A percentile compares a stretch with the other conserved stretches of the same genome.
These are phyloP conservation scores for Leccinum subrobustum DNA, from an alignment of 1,284 basidiomycete species.

Conservation along the genomic window DNA sequence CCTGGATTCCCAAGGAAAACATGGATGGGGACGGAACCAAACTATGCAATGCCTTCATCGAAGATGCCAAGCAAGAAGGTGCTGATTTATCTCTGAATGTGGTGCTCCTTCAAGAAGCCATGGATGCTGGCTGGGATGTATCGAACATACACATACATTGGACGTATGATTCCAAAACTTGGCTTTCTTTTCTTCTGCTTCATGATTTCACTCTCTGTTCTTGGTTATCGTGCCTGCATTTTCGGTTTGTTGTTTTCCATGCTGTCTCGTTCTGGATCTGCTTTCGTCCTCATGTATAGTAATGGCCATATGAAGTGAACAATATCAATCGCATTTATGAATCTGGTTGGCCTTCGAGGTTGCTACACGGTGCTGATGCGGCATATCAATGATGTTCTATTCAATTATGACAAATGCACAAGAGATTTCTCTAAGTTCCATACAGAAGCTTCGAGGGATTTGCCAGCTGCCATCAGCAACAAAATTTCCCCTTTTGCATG, in stretches of 20 bases:
- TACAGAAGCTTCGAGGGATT: too few species aligned
- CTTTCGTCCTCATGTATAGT: neutral
- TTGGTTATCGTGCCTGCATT: neutral
- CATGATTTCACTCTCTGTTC: neutral
- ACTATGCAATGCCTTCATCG: slow-evolving; percentile 19
- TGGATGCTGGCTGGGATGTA: slow-evolving; percentile 15
- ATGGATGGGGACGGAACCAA: slow-evolving; percentile 14
- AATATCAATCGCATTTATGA: neutral
- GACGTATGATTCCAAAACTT: neutral
- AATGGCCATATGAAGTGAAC: neutral
- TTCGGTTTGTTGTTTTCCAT: neutral
- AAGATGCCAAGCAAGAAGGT: slow-evolving; percentile 20
- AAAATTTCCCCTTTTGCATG: too few species aligned
- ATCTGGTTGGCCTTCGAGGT: neutral
- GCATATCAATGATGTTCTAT: too few species aligned
- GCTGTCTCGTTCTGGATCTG: neutral
- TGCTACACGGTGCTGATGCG: too few species aligned
- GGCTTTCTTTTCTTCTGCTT: neutral
- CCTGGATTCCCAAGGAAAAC: slow-evolving; percentile 33
- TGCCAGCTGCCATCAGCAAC: too few species aligned
- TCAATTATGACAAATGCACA: too few species aligned
- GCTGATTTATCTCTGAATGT: slow-evolving; percentile 10
- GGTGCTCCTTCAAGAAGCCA: slow-evolving; percentile 23
- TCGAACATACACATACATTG: neutral
- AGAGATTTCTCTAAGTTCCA: too few species aligned